Percentiles rank a stretch among this genome's conserved stretches.
phyloP scores from a whole-genome alignment of 2,329 filamentous ascomycete genomes.

The Penicillium sp. region DNA sequence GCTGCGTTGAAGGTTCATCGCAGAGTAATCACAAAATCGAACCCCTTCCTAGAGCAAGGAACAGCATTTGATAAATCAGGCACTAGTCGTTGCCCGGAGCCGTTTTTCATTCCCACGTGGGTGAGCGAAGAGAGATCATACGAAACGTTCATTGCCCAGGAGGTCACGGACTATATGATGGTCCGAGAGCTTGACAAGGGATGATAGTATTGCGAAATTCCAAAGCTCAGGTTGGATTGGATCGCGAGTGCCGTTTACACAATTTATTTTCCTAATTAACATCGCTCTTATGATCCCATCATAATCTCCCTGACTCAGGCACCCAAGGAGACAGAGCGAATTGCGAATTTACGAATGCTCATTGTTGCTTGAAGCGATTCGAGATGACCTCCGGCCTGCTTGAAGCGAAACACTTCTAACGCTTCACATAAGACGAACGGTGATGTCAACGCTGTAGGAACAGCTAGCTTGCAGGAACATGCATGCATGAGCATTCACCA shows the following conservation, averaged over 20 bases:
- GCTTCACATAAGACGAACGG: no score
- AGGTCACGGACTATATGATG: neutral
- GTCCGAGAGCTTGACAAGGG: neutral
- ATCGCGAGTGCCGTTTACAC: neutral
- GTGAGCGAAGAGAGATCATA: neutral
- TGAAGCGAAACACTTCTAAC: neutral
- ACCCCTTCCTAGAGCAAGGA: neutral
- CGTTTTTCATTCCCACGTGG: conserved; percentile 22
- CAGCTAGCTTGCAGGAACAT: conserved; percentile 11
- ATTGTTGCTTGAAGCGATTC: neutral
- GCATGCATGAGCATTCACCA: conserved; percentile 12
- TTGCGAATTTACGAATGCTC: neutral
- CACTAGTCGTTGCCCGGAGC: conserved; percentile 11
- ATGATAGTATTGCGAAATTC: neutral
- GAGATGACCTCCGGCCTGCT: no score
- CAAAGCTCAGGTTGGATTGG: neutral
- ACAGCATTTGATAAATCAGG: neutral
- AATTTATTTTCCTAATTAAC: neutral
- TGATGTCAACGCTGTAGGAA: conserved; percentile 9
- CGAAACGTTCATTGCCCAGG: neutral
- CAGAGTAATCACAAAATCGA: no score
- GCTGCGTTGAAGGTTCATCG: no score
- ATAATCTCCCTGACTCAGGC: neutral
- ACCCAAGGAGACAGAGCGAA: neutral
- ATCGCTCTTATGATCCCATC: neutral